Evolutionary conservation across 2,329 filamentous ascomycete genomes (phyloP), one percentile per base, ranked within the genome.

Genomic region (Sclerotiophoma versabilis): DNA sequence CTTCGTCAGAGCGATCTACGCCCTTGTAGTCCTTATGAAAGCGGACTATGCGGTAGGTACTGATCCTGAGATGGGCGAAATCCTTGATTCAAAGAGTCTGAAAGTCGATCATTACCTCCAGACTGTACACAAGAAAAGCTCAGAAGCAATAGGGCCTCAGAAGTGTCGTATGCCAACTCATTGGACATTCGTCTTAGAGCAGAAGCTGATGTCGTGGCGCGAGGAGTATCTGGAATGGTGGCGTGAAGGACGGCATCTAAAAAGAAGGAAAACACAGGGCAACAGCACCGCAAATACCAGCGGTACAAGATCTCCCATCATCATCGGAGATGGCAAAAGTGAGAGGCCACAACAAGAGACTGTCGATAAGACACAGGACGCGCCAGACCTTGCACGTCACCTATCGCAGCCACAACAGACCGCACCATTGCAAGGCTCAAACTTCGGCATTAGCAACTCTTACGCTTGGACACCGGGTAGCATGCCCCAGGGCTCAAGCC

Each of bases 1-100:
- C n/a, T 75, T 70, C 39, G 69, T 73, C 7, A 62, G 72, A 12
- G 60, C 67, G 0, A 65, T 71, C 9, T 74, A 69, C 50, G 68
- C 70, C 0, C 62, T 75, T 0, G 66, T 74, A 1, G 64, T 65
- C 1, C 55, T 75, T 0, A 59, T 75, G 57, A 73, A 70, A 48
- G 68, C 64, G n/a, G 71, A 73, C 38, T 75, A 73, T 23, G 71
- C 70, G 1, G 65, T 74, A 2, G 66, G 68, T 11, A 72, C 71
- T 0, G 71, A 73, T 37, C 60, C 64, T 0, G 65, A 71, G 5
- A 69, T 75, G 60, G 64, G 71, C 48, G 69, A 68, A 37, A 56
- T 74, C 2, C 62, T 75, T 8, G 70, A 74, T 25, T 65, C 61
- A 12, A 59, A 69, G 30, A 71, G 58, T 30, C 54, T 75, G 8